Conservation (phyloP, 108 stramenopile genomes). For the Pseudonitzschia multistriata region DNA sequence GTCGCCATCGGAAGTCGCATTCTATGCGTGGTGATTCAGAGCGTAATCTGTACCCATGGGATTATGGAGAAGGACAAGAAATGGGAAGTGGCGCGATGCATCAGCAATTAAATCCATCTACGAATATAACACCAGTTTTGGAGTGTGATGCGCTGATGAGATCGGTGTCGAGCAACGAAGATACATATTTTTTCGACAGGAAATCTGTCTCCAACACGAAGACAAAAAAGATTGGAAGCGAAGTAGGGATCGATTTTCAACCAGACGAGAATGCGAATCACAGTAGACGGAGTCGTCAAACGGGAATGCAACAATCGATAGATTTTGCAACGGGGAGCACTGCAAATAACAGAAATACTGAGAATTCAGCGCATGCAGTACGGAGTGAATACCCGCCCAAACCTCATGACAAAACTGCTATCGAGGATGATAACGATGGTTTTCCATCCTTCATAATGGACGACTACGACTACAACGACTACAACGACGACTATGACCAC, state of each 20-base stretch:
- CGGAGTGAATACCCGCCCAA: background rate
- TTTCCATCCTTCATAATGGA: slow-evolving; percentile 13
- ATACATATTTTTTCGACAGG: background rate
- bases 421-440: background rate
- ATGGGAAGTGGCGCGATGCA: background rate
- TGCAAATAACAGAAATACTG: background rate
- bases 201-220: background rate
- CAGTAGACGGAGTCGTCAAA: background rate
- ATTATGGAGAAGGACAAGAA: background rate
- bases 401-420: background rate
- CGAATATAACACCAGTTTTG: background rate
- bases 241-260: background rate
- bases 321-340: background rate
- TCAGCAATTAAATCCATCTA: background rate
- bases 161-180: background rate
- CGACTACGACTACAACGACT: slow-evolving; percentile 14
- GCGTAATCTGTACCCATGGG: background rate
- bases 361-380: background rate
- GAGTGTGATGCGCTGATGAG: background rate
- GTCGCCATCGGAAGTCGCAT: background rate
- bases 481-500: slow-evolving; percentile 3
- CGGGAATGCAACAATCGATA: background rate
- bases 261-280: background rate
- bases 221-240: background rate
- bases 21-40: background rate